Evolutionary conservation across 2,329 filamentous ascomycete genomes (phyloP).

Genomic region (Purpureocillium lavendulum): DNA sequence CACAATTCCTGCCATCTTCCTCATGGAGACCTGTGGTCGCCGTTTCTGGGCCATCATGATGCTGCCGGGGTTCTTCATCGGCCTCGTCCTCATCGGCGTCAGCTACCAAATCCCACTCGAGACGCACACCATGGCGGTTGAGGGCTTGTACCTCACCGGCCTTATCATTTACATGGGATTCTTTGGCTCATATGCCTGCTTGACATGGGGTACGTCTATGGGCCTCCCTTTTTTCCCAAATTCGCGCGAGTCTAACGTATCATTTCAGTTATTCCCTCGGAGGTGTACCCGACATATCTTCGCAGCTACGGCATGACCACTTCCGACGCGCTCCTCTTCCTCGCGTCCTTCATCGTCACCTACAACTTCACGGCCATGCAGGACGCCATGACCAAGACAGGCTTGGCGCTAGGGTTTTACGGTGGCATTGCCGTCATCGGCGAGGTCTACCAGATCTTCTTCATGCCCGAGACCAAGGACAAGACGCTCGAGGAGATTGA

Average conservation of each 20-base stretch:
- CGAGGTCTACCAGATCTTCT: constrained; percentile 64
- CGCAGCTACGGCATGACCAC: constrained; percentile 67
- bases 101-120: constrained; percentile 48
- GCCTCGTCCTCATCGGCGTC: constrained; percentile 56
- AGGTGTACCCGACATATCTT: constrained; percentile 66
- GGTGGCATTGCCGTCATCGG: constrained; percentile 64
- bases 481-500: constrained; percentile 64
- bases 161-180: constrained; percentile 61
- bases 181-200: constrained; percentile 56
- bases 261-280: constrained; percentile 47
- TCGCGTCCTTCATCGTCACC: constrained; percentile 64
- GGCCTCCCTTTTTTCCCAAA: background rate
- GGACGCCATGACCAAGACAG: constrained; percentile 55
- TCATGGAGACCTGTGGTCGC: constrained; percentile 65
- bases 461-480: constrained; percentile 71
- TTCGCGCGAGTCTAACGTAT: background rate
- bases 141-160: constrained; percentile 59
- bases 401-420: constrained; percentile 62
- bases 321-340: constrained; percentile 59
- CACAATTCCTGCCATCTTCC: constrained; percentile 59
- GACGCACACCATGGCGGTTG: constrained; percentile 35
- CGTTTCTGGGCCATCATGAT: constrained; percentile 69
- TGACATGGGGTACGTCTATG: constrained; percentile 42
- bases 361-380: constrained; percentile 70
- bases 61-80: constrained; percentile 64